Evolutionary conservation across 352 stramenopile genomes (phyloP).

Genomic region (Stramenopiles sp.): DNA sequence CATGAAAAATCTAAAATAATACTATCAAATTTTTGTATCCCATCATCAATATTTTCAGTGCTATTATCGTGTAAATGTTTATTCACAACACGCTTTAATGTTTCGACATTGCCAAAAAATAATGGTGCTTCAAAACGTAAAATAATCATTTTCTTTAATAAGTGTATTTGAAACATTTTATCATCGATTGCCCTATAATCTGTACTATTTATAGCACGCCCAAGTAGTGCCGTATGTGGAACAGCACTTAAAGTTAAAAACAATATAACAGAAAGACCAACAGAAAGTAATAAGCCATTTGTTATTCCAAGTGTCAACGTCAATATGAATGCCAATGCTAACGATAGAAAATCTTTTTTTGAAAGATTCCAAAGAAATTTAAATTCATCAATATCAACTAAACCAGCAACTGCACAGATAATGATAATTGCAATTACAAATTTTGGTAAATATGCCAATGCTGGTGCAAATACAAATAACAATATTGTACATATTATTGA

Average conservation of each 20-base stretch:
- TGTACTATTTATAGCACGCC: background rate
- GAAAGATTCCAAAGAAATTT: background rate
- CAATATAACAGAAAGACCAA: background rate
- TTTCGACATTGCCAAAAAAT: background rate
- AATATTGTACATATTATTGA: background rate
- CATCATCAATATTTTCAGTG: background rate
- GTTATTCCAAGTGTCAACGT: background rate
- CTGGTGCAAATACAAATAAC: background rate
- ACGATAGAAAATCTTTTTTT: background rate
- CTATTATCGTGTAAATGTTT: background rate
- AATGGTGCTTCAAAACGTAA: background rate
- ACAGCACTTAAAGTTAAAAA: background rate
- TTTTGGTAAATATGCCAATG: background rate
- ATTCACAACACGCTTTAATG: background rate
- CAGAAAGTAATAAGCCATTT: background rate
- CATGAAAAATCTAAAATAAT: background rate
- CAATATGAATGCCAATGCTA: background rate
- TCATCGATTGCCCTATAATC: background rate
- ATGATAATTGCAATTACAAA: background rate
- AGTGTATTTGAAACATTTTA: too few relatives aligned
- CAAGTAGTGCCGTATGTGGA: background rate
- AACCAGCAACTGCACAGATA: background rate
- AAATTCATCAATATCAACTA: background rate
- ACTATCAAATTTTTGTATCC: background rate
- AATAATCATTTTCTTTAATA: background rate